Conservation (phyloP, 495 filamentous ascomycete species). For the Lasiosphaeris hirsuta region DNA sequence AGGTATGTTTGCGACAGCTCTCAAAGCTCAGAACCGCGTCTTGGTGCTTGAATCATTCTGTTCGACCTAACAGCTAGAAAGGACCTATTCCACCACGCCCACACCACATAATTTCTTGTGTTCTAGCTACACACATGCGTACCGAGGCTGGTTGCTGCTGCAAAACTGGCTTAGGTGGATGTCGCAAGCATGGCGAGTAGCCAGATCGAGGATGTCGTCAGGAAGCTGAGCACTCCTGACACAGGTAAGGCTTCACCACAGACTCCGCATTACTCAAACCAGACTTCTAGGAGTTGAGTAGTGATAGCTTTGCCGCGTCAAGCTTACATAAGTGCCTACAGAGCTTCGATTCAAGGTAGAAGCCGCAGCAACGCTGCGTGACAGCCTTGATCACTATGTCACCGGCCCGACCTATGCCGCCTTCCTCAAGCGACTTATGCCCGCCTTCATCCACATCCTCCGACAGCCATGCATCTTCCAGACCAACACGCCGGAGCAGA, state of each 20-base stretch:
- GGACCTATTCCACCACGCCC: background rate
- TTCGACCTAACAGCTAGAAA: background rate
- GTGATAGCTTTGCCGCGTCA: too few species aligned
- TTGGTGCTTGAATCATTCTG: background rate
- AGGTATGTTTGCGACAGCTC: conserved; percentile 5
- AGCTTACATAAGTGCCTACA: conserved; percentile 27
- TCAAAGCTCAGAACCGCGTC: background rate
- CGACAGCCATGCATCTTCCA: conserved; percentile 87
- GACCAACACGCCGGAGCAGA: conserved; percentile 81
- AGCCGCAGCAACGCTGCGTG: conserved; percentile 74
- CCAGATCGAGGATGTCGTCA: conserved; percentile 51
- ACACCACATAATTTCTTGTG: background rate
- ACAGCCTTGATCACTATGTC: conserved; percentile 71
- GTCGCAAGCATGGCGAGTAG: conserved; percentile 49
- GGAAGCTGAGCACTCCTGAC: conserved; percentile 50
- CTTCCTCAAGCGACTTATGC: conserved; percentile 84
- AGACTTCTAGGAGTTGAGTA: too few species aligned
- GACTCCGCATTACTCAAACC: background rate
- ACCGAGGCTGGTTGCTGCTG: conserved; percentile 6
- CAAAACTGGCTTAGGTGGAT: conserved; percentile 21
- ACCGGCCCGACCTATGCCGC: conserved; percentile 58
- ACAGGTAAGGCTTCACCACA: conserved; percentile 36
- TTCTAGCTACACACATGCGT: conserved; percentile 6
- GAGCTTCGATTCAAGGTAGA: conserved; percentile 74
- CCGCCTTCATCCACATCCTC: conserved; percentile 81